Conservation (phyloP, 2,329 filamentous ascomycete species). For the Alternaria consortialis region DNA sequence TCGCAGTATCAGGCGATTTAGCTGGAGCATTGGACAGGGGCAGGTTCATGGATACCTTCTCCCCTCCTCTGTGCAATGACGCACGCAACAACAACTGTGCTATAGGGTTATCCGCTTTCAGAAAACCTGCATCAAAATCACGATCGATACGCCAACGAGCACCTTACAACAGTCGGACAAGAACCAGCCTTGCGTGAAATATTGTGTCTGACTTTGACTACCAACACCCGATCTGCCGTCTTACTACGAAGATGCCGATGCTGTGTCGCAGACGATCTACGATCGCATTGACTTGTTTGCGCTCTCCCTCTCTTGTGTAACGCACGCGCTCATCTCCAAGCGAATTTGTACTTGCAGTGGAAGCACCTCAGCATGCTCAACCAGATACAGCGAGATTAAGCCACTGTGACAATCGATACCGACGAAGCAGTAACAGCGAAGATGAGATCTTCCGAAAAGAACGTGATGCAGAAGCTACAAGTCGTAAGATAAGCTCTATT, state of each 20-base stretch:
- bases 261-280: neutral
- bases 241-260: neutral
- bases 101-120: too few relatives aligned
- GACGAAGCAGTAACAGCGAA: too few relatives aligned
- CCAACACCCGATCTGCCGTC: too few relatives aligned
- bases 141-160: neutral
- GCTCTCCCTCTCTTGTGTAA: neutral
- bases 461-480: too few relatives aligned
- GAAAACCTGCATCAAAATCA: neutral
- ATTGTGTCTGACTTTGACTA: too few relatives aligned
- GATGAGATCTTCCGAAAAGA: too few relatives aligned
- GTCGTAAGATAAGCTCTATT: too few relatives aligned
- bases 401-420: too few relatives aligned
- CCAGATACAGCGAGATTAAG: too few relatives aligned
- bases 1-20: neutral
- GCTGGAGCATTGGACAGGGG: neutral
- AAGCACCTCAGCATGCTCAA: neutral
- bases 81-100: neutral
- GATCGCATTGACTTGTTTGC: neutral
- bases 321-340: neutral
- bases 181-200: neutral
- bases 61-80: neutral
- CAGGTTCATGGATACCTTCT: neutral
- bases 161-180: neutral
- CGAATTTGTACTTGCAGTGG: neutral